These are phyloP conservation scores for Cucumis variabilis DNA, from an alignment of 331 rosid genomes.

Conservation along the genomic window DNA sequence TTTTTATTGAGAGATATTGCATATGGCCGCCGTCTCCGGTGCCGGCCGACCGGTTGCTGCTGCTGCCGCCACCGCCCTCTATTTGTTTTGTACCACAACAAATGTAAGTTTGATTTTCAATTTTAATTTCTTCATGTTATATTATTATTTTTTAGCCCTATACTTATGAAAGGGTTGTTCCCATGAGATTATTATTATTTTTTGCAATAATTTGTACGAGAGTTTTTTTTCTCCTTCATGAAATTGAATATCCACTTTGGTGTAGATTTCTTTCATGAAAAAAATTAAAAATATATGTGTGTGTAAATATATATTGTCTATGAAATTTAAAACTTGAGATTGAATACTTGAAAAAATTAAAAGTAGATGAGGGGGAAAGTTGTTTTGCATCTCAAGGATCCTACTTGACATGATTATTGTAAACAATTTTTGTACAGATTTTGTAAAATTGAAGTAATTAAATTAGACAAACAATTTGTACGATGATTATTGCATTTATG, in stretches of 20 bases:
- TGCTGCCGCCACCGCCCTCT: too few species aligned
- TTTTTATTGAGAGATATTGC: background rate
- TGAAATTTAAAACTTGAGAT: background rate
- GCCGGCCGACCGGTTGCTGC: background rate
- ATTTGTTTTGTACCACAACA: background rate
- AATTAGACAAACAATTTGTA: background rate
- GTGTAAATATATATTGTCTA: too few species aligned
- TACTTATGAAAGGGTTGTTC: slow-evolving; percentile 15
- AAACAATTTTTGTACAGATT: slow-evolving; percentile 1
- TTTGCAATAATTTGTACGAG: background rate
- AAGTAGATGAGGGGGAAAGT: slow-evolving; percentile 18
- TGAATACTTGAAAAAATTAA: background rate
- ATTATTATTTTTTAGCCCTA: slow-evolving; percentile 18
- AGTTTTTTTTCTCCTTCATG: background rate
- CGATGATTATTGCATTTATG: background rate
- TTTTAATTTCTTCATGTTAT: slow-evolving; percentile 1
- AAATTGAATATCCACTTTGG: background rate
- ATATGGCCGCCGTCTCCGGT: background rate
- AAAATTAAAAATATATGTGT: too few species aligned
- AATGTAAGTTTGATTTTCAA: slow-evolving; percentile 13
- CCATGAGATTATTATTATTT: background rate
- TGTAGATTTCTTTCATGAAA: background rate
- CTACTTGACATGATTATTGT: slow-evolving; percentile 23
- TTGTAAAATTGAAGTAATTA: slow-evolving; percentile 27
- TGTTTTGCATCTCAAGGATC: slow-evolving; percentile 17